Conservation (phyloP, 2,329 filamentous ascomycete genomes). For the Apiospora pterosperma region DNA sequence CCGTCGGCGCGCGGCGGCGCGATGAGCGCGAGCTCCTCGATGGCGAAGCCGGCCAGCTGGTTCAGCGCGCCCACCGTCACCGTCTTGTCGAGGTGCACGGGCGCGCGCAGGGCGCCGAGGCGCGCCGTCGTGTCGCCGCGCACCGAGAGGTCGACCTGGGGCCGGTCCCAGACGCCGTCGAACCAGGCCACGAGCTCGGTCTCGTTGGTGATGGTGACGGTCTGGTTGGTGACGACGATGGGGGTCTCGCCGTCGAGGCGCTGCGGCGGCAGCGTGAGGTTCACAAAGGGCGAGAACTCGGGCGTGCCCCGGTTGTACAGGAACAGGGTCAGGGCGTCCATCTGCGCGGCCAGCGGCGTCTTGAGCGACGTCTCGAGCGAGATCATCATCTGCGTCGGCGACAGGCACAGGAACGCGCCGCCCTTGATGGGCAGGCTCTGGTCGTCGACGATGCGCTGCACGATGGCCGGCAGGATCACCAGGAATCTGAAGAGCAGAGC, state of each 20-base stretch:
- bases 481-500: conserved; percentile 35
- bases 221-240: conserved; percentile 31
- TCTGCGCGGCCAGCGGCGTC: conserved; percentile 32
- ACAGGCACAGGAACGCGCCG: conserved; percentile 31
- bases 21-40: conserved; percentile 32
- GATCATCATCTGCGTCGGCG: conserved; percentile 30
- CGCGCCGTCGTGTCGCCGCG: conserved; percentile 33
- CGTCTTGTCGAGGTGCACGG: conserved; percentile 37
- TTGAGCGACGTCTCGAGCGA: conserved; percentile 33
- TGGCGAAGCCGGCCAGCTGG: conserved; percentile 34
- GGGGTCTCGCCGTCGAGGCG: conserved; percentile 33
- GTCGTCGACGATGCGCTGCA: conserved; percentile 39
- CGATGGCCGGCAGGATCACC: conserved; percentile 42
- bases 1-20: conserved; percentile 33
- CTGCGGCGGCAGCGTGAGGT: conserved; percentile 28
- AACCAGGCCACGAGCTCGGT: conserved; percentile 38
- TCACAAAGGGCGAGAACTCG: conserved; percentile 25
- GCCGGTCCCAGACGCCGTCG: conserved; percentile 34
- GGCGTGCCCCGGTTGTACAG: conserved; percentile 38
- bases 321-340: conserved; percentile 35
- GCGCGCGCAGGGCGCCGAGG: conserved; percentile 36
- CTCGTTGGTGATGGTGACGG: conserved; percentile 33
- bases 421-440: conserved; percentile 36
- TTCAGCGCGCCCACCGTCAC: conserved; percentile 36
- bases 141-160: conserved; percentile 32